A percentile compares a stretch with the other conserved stretches of the same genome.
Evolutionary conservation across 2,329 filamentous ascomycete species (phyloP).

Genomic region (Lecanicillium sp.): DNA sequence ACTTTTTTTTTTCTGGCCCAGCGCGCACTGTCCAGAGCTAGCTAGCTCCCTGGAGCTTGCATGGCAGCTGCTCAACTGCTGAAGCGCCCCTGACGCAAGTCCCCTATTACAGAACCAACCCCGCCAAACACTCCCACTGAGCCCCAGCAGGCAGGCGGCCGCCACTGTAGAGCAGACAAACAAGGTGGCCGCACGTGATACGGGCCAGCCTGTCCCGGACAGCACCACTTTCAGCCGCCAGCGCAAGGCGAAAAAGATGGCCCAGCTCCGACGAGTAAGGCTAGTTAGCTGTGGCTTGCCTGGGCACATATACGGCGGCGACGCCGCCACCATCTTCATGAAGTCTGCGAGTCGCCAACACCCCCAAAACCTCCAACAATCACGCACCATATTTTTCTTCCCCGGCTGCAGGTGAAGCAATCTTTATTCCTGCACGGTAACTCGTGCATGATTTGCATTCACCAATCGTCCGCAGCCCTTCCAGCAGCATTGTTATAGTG

Average conservation of each 20-base stretch:
- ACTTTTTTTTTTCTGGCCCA: slow-evolving; percentile 4
- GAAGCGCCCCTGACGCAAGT: slow-evolving; percentile 2
- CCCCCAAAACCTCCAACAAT: slow-evolving; percentile 1
- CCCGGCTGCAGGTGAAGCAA: background rate
- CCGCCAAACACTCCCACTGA: background rate
- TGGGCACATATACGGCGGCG: slow-evolving; percentile 2
- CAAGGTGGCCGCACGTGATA: slow-evolving; percentile 8
- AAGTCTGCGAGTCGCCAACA: slow-evolving; percentile 2
- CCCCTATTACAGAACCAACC: too few species aligned
- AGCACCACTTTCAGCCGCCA: slow-evolving; percentile 4
- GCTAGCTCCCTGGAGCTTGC: background rate
- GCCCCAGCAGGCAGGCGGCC: background rate
- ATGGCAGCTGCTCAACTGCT: background rate
- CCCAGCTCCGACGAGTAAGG: background rate
- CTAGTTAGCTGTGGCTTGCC: background rate
- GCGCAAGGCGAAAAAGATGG: background rate
- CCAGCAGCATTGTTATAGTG: too few species aligned
- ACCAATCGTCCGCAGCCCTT: too few species aligned
- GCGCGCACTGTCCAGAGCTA: background rate
- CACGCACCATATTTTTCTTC: background rate
- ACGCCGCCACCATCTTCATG: background rate
- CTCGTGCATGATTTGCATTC: background rate
- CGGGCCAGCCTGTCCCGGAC: slow-evolving; percentile 2
- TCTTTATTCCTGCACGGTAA: background rate
- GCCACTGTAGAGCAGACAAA: background rate